Base-by-base conservation (phyloP, 352 stramenopile species). In the Phytophthora europaea region DNA sequence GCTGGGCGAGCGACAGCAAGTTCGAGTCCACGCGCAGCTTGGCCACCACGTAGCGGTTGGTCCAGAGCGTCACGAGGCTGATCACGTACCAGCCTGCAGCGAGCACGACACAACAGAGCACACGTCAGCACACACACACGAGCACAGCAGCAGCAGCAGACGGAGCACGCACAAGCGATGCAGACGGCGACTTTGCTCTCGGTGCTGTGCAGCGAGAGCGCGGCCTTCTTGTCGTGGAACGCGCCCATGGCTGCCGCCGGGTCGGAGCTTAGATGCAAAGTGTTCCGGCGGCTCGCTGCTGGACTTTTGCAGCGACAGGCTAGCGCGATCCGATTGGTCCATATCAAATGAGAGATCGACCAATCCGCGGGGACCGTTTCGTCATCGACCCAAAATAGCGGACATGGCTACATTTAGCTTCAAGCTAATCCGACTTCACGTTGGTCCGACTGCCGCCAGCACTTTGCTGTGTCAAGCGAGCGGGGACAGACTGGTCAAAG, bases 31-130 rank as follows among this genome's bases (percentile, higher is more conserved):
- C 77, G 13, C 80, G 79, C 59, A 96, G 80, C 56, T 90, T 87
- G 23, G 85, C 78, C 45, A 96, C 83, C 34, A 96, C 81, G 71
- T 90, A 96, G 61, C 88, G 87, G 63, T 96, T 96, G 13, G 87
- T 94, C 89, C 89, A 96, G 45, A 96, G 80, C 65, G 89, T 93
- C 59, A 90, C 67, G 34, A 94, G 84, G 62, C 89, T 96, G 36
- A 94, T 77, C 8, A 94, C 54, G 67, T 94, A 96, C 87, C 89
- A 96, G 40, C 73, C 89, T 94, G 61, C 18, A 53, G 38, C 43
- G 6, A 43, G 36, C 36, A 43, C n/a, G n/a, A 13, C 38, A n/a
- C 38, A 45, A 45, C 13, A 45, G 13, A 15, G 16, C 43, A 23
- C 43, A 50, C 13, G 52, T 62, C 51, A 70, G 56, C 26, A 6